These are phyloP conservation scores for Phaeophleospora eucalypticola DNA, from an alignment of 2,329 filamentous ascomycete genomes.

Conservation along the genomic window DNA sequence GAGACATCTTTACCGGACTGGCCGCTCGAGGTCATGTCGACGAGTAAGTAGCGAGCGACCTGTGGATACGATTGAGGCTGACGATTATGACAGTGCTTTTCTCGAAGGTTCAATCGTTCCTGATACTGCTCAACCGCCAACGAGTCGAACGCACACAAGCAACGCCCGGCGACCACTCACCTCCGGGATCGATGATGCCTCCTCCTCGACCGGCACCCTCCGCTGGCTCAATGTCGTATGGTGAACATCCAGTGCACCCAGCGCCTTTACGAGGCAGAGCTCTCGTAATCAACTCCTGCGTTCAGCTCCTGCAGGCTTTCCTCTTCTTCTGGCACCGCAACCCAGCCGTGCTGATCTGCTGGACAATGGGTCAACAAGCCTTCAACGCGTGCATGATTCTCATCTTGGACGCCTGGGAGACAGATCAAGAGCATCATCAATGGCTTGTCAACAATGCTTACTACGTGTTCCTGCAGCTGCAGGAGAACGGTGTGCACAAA, in stretches of 20 bases:
- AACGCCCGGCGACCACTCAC: constrained; percentile 17
- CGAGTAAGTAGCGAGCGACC: constrained; percentile 33
- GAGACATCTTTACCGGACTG: constrained; percentile 42
- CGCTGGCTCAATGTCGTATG: constrained; percentile 11
- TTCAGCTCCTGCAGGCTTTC: constrained; percentile 42
- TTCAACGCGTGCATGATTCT: constrained; percentile 51
- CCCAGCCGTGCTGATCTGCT: constrained; percentile 44
- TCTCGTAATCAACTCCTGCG: constrained; percentile 41
- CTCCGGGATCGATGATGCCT: constrained; percentile 16
- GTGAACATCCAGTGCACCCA: constrained; percentile 23
- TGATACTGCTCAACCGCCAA: constrained; percentile 48
- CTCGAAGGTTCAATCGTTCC: constrained; percentile 47
- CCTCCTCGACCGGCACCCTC: constrained; percentile 13
- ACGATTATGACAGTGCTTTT: constrained; percentile 36
- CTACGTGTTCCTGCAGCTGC: constrained; percentile 41
- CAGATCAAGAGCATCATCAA: constrained; percentile 35
- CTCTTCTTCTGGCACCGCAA: constrained; percentile 44
- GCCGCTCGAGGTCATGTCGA: constrained; percentile 45
- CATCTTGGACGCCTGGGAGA: constrained; percentile 45
- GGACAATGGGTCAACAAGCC: constrained; percentile 48
- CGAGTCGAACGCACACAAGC: constrained; percentile 33
- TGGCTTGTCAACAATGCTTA: constrained; percentile 40
- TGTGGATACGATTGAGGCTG: neutral
- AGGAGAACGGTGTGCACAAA: constrained; percentile 42
- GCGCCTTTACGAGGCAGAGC: constrained; percentile 36